Base-by-base conservation (phyloP, 179 eudicot genomes). In the Camellia oleifera region DNA sequence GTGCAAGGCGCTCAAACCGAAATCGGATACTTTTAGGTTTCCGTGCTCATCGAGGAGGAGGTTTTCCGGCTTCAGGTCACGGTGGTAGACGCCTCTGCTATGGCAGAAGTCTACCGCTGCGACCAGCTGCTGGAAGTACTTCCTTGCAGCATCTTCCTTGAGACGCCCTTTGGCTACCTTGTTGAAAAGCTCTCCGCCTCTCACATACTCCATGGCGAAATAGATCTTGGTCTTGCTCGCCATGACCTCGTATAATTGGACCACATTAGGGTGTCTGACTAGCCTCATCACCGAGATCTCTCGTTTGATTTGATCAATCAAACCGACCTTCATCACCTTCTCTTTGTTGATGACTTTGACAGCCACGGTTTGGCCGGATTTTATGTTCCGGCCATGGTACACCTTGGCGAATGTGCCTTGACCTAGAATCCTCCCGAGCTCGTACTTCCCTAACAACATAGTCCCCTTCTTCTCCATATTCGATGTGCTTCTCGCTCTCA, bases 351-450 rank as follows among this genome's bases (percentile, higher is more conserved):
- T 84, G 60, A 90, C 83, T 63, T 93, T 93, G 48, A 92, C 87
- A 2, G 97, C 98, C 44, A 91, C 92, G 69, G 89, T 86, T 76
- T 86, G 84, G 17, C 89, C 88, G 0, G 91, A 82, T 5, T 73
- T 75, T 18, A 93, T 44, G 75, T 85, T 80, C 9, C 93, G 67
- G 0, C 89, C 98, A 73, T 89, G 87, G 75, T 91, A 85, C 0
- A 93, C 98, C 85, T 92, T 93, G 0, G 97, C 98, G 46, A 93
- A 93, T 7, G 92, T 89, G 4, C 98, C 98, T 82, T 90, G 93
- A 4, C 98, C 98, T 54, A 93, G 79, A 45, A 91, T 48, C 63
- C 86, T 83, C 1, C 98, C 98, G 4, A 93, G 46, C 83, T 92
- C 97, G n/a, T 92, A 93, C 67, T 82, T 91, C 17, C 88, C 86